These are phyloP conservation scores for Cyberlindnera lachancei DNA, from an alignment of 805 yeast genomes.

Conservation along the genomic window DNA sequence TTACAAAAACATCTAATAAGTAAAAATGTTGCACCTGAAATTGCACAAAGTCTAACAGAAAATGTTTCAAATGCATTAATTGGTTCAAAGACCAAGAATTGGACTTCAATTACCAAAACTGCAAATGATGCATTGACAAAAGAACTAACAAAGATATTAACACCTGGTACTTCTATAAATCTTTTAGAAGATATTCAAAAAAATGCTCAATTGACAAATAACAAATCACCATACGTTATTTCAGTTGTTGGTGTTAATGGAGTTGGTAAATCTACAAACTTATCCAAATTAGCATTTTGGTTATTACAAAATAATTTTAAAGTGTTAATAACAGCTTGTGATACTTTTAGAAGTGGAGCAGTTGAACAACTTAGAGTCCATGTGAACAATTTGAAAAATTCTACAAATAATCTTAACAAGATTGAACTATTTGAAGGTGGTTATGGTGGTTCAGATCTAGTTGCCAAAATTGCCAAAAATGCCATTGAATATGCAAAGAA, in stretches of 20 bases:
- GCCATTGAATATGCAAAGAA: slow-evolving; percentile 76
- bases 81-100: slow-evolving; percentile 64
- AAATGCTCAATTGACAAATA: no score
- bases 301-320: slow-evolving; percentile 79
- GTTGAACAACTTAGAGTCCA: slow-evolving; percentile 96
- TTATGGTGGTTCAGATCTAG: slow-evolving; percentile 92
- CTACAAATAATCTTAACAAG: slow-evolving; percentile 45
- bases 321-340: slow-evolving; percentile 92
- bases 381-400: slow-evolving; percentile 70
- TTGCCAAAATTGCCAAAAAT: slow-evolving; percentile 85
- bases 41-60: slow-evolving; percentile 63
- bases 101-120: slow-evolving; percentile 68
- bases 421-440: slow-evolving; percentile 85
- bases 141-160: slow-evolving; percentile 64
- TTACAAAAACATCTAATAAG: slow-evolving; percentile 71
- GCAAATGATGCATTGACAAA: slow-evolving; percentile 59
- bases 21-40: slow-evolving; percentile 88
- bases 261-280: slow-evolving; percentile 93
- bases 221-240: slow-evolving; percentile 96
- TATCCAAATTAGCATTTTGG: slow-evolving; percentile 95
- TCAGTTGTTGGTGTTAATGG: slow-evolving; percentile 98
- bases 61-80: slow-evolving; percentile 63
- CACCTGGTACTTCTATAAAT: slow-evolving; percentile 89
- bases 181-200: slow-evolving; percentile 62
- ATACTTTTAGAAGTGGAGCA: slow-evolving; percentile 96